Percentiles rank a stretch among this genome's conserved stretches.
Conservation (phyloP, 257 asterid species). For the Scutellaria barbata region DNA sequence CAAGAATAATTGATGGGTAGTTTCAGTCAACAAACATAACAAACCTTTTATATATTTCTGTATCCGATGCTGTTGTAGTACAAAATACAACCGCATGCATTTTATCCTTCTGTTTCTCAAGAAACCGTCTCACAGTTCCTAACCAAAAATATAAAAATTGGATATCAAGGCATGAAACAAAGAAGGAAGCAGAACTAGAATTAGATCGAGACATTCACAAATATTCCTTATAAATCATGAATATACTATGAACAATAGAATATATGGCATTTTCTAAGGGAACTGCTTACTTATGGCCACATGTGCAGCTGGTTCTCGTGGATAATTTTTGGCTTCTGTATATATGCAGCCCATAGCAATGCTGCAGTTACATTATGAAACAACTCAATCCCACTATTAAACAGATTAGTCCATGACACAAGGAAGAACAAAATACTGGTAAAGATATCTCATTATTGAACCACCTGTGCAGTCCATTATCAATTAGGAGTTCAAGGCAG, state of each 20-base stretch:
- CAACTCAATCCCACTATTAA: conserved; percentile 31
- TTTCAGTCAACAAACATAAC: conserved; percentile 50
- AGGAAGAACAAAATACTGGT: conserved; percentile 29
- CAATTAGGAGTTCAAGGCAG: conserved; percentile 68
- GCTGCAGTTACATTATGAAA: conserved; percentile 56
- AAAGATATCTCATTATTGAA: conserved; percentile 29
- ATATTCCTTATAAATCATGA: not conserved
- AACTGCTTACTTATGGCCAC: conserved; percentile 87
- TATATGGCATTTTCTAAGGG: conserved; percentile 5
- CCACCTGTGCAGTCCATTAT: conserved; percentile 74
- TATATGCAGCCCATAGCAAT: conserved; percentile 96
- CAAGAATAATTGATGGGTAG: conserved; percentile 1
- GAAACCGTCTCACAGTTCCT: conserved; percentile 96
- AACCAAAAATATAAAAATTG: conserved; percentile 32
- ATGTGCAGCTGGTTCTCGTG: conserved; percentile 99
- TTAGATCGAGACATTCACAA: conserved; percentile 9
- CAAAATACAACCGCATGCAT: conserved; percentile 81
- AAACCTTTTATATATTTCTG: conserved; percentile 97
- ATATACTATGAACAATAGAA: conserved; percentile 13
- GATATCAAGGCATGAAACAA: conserved; percentile 27
- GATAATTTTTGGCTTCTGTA: conserved; percentile 92
- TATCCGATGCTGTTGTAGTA: conserved; percentile 76
- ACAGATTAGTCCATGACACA: conserved; percentile 31
- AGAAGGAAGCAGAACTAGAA: not conserved
- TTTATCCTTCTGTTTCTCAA: conserved; percentile 92